These are phyloP conservation scores for Heritiera fomes DNA, from an alignment of 345 rosid species.

Conservation along the genomic window DNA sequence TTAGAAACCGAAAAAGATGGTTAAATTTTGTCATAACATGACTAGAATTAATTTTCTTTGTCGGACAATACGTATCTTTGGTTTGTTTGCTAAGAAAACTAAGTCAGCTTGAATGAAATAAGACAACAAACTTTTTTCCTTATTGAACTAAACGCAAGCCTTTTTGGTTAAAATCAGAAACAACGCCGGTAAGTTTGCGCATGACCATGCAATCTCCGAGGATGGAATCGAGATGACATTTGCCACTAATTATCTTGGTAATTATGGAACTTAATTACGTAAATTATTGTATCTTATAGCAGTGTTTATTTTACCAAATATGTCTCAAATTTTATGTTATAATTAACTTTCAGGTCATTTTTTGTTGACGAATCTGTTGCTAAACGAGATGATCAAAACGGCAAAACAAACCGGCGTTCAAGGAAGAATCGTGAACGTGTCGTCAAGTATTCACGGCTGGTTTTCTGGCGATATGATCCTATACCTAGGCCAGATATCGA, in stretches of 20 bases:
- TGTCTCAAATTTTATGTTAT: slow-evolving; percentile 10
- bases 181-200: slow-evolving; percentile 89
- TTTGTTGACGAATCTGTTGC: slow-evolving; percentile 66
- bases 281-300: background rate
- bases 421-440: slow-evolving; percentile 88
- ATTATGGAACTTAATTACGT: background rate
- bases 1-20: background rate
- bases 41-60: background rate
- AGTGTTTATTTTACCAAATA: background rate
- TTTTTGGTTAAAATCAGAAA: slow-evolving; percentile 52
- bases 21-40: background rate
- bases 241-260: slow-evolving; percentile 94
- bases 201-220: slow-evolving; percentile 86
- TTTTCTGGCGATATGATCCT: slow-evolving; percentile 76
- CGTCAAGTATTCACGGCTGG: slow-evolving; percentile 88
- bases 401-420: slow-evolving; percentile 63
- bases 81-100: slow-evolving; percentile 34
- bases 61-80: background rate
- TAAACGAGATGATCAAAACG: slow-evolving; percentile 72
- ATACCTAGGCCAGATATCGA: slow-evolving; percentile 65
- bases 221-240: slow-evolving; percentile 99
- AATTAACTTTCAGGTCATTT: slow-evolving; percentile 63
- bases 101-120: background rate
- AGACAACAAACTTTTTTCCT: background rate
- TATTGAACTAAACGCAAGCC: slow-evolving; percentile 20